Base-by-base conservation (phyloP, 768 basidiomycete genomes). In the Phylloporus arenicola region DNA sequence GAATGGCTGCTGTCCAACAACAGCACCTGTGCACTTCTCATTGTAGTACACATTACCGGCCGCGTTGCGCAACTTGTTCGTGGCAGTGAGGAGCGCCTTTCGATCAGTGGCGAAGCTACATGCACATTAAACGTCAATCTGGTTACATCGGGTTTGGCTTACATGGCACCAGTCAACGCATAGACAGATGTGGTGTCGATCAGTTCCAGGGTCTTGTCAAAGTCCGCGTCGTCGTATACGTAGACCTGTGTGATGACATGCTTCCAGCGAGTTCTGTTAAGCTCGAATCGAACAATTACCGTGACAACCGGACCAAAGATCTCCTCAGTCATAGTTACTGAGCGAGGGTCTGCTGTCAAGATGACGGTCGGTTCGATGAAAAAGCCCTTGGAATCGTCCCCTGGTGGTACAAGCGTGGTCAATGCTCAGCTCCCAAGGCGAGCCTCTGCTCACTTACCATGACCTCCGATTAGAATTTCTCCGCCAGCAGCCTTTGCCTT, bases 1-100 rank as follows among this genome's bases (percentile, higher is more conserved):
- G 64, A 99, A 99, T 11, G 96, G 95, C 70, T 99, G 94, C 68
- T 97, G 94, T 9, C 93, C 95, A 31, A 98, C 92, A 43, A 91
- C 89, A n/a, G 92, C 93, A 29, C 92, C 92, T 2, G 95, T 99
- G 70, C 92, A 98, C 69, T 95, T 94, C 60, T 97, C 94, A 69
- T 97, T 97, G 73, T 93, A 92, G 75, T 99, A 99, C 49, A 95
- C 83, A 68, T 97, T 99, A 3, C 96, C 96, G 3, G 96, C 91
- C 1, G 93, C 77, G 71, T 95, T 87, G 49, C 92, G 86, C 39
- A 99, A 79, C 48, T 77, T 79, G 71, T 87, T 86, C 38, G 91
- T 84, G 2, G 92, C 90, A 30, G 73, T 72, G 56, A 93, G 70
- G 49, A 97, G 80, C 6, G 86, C 92, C 24, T 80, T 75, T 57